Evolutionary conservation across 345 rosid species (phyloP).

Genomic region (Gossypium turneri): DNA sequence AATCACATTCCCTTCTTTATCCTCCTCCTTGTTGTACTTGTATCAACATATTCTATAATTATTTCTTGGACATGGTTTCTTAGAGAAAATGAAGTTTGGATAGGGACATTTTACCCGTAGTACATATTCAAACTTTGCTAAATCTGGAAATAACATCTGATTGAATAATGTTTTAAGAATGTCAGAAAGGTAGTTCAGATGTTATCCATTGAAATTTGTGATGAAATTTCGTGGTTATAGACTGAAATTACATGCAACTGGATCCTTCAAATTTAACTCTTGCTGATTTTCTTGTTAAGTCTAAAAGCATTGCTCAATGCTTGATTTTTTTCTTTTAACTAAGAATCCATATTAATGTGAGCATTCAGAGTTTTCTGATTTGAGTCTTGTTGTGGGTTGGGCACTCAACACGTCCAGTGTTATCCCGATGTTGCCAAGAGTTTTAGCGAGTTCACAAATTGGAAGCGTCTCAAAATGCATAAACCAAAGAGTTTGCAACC

Average conservation of each 20-base stretch:
- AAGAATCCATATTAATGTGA: neutral
- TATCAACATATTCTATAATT: too few species aligned
- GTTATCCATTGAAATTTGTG: neutral
- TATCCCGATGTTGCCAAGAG: too few species aligned
- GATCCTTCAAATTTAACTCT: neutral
- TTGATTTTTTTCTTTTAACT: neutral
- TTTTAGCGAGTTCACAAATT: too few species aligned
- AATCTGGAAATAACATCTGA: neutral
- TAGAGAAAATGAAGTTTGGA: too few species aligned
- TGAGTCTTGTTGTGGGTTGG: neutral
- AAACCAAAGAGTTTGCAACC: too few species aligned
- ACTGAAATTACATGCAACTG: neutral
- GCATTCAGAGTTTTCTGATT: neutral
- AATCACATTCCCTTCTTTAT: too few species aligned
- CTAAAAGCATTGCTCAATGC: neutral
- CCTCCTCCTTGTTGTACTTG: too few species aligned
- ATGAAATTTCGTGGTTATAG: neutral
- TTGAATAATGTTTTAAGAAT: neutral
- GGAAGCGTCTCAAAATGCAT: too few species aligned
- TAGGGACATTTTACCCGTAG: too few species aligned
- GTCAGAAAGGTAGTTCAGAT: neutral
- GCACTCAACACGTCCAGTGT: too few species aligned
- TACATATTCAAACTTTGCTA: neutral
- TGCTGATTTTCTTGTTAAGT: neutral
- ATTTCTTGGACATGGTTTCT: too few species aligned